Percentiles rank a stretch among this genome's conserved stretches.
Conservation (phyloP, 1,139 yeast species). For the Nematodospora anomalae region DNA sequence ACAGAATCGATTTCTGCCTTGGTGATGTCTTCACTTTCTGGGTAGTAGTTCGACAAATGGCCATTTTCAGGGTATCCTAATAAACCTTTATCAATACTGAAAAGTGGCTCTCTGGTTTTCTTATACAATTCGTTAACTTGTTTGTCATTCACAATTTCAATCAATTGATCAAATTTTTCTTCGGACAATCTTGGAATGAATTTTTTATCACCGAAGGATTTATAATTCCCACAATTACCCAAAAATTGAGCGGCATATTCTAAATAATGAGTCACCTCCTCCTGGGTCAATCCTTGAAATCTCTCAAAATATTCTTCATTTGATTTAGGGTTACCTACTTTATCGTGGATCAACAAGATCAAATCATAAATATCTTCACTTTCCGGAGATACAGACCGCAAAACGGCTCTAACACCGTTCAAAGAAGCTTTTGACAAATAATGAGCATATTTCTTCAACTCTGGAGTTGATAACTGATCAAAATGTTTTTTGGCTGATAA, state of each 20-base stretch:
- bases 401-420: conserved; percentile 75
- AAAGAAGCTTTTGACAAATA: conserved; percentile 80
- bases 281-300: conserved; percentile 26
- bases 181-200: conserved; percentile 64
- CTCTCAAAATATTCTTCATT: conserved; percentile 42
- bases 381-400: conserved; percentile 83
- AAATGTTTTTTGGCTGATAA: conserved; percentile 48
- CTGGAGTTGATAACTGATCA: conserved; percentile 34
- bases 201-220: conserved; percentile 86
- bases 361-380: conserved; percentile 73
- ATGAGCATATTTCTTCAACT: conserved; percentile 68
- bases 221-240: conserved; percentile 81
- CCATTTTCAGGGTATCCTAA: conserved; percentile 81
- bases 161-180: conserved; percentile 49
- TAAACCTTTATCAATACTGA: conserved; percentile 49
- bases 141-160: conserved; percentile 41
- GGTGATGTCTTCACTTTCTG: conserved; percentile 49
- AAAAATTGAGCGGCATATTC: conserved; percentile 82
- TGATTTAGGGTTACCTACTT: conserved; percentile 46
- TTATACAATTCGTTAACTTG: conserved; percentile 41
- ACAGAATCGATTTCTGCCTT: conserved; percentile 64
- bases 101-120: conserved; percentile 49
- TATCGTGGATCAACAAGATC: conserved; percentile 55
- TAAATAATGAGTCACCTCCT: conserved; percentile 49
- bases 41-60: conserved; percentile 73